These are phyloP conservation scores for Colletotrichum gigasporum DNA, from an alignment of 2,329 filamentous ascomycete genomes.

Conservation along the genomic window DNA sequence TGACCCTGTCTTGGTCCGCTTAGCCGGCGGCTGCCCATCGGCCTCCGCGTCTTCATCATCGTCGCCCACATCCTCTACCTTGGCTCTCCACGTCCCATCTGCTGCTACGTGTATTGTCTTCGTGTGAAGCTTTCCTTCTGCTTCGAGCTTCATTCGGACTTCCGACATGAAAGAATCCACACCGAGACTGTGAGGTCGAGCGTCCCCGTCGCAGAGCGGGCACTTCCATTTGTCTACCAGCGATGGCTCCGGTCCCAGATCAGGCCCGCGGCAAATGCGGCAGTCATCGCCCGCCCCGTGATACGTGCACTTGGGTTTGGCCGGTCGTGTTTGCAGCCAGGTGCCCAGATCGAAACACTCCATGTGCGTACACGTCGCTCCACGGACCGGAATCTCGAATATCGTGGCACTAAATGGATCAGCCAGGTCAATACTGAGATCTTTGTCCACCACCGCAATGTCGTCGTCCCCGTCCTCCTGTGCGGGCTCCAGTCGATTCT, in stretches of 20 bases:
- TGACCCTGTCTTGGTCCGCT: conserved; percentile 14
- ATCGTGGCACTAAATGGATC: conserved; percentile 74
- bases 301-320: conserved; percentile 52
- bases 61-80: conserved; percentile 41
- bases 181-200: conserved; percentile 74
- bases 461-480: conserved; percentile 65
- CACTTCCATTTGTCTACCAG: conserved; percentile 83
- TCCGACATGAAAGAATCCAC: conserved; percentile 78
- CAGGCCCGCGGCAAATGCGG: conserved; percentile 33
- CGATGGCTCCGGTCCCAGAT: conserved; percentile 53
- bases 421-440: conserved; percentile 69
- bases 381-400: conserved; percentile 77
- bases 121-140: conserved; percentile 33
- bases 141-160: conserved; percentile 64
- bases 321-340: conserved; percentile 75
- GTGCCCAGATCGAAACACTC: conserved; percentile 92
- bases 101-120: conserved; percentile 41
- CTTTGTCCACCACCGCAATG: conserved; percentile 64
- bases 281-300: conserved; percentile 47
- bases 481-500: conserved; percentile 48
- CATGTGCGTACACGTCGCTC: conserved; percentile 74
- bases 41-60: conserved; percentile 29
- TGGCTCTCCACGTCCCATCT: conserved; percentile 45
- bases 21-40: conserved; percentile 9
- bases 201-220: conserved; percentile 82